phyloP scores from a whole-genome alignment of 1,139 yeast genomes.

The Candida tetrigidarum region DNA sequence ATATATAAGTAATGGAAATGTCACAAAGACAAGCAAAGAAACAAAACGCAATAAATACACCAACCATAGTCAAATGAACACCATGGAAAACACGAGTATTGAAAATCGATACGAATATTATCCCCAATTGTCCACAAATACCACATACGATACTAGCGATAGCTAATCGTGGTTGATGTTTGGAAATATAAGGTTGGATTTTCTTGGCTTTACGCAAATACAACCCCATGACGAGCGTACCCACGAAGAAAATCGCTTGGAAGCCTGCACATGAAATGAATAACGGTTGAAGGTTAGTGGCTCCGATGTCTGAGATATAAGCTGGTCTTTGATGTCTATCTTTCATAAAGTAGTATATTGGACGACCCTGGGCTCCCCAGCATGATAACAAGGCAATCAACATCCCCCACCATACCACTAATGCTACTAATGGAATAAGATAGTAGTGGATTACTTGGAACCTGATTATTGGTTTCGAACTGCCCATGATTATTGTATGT shows the following conservation, averaged over 20 bases:
- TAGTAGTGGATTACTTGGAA: constrained; percentile 41
- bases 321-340: constrained; percentile 54
- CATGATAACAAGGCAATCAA: constrained; percentile 40
- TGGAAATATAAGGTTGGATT: constrained; percentile 56
- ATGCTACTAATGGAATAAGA: constrained; percentile 32
- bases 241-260: constrained; percentile 77
- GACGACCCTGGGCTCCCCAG: constrained; percentile 82
- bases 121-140: constrained; percentile 73
- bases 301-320: constrained; percentile 84
- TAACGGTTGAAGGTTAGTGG: constrained; percentile 80
- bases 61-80: constrained; percentile 75
- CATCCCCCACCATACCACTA: constrained; percentile 48
- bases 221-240: constrained; percentile 65
- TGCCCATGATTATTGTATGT: no score
- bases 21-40: constrained; percentile 68
- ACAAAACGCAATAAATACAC: constrained; percentile 70
- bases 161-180: constrained; percentile 53
- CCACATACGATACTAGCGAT: constrained; percentile 57
- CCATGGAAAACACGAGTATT: constrained; percentile 61
- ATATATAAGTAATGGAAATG: constrained; percentile 59
- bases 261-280: constrained; percentile 81
- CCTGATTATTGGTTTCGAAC: constrained; percentile 18
- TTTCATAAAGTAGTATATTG: constrained; percentile 63
- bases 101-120: constrained; percentile 75
- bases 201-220: constrained; percentile 44